Evolutionary conservation across 495 filamentous ascomycete species (phyloP), one percentile per base, ranked within the genome.

Genomic region (Podospora didyma): DNA sequence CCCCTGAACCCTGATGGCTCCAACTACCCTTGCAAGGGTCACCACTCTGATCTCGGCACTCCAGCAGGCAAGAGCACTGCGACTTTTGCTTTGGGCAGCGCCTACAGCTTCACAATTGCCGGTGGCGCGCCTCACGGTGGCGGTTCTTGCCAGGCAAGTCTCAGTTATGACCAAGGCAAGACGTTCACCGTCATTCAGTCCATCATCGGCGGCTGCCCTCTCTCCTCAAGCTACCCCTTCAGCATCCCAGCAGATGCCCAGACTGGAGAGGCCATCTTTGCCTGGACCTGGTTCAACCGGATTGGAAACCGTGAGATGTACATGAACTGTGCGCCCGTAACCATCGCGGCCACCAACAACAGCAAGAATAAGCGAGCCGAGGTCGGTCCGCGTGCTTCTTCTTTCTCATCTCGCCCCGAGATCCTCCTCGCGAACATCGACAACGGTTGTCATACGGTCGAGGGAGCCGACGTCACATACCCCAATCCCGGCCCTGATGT

Each of bases 401-500:
- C 76, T 11, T 83, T 86, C 60, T 68, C 67, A 20, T 46, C 65
- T 26, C 79, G 84, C 16, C 86, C 86, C 7, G 51, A 75, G 42
- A 67, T 88, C 50, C 85, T 85, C 63, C 61, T 81, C 42, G 85
- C 84, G 39, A 86, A 88, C 65, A 53, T 87, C 28, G 73, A 65
- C 53, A 75, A 74, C 65, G 65, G 74, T 54, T 87, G 78, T 65
- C 66, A 54, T n/a, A 88, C 85, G 34, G 58, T 62, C 44, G 81
- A 86, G 55, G 68, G 64, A 2, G 45, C 65, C 49, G 82, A 89
- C 46, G 78, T 86, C 28, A 69, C 79, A 12, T 94, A 84, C 70
- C 88, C 88, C n/a, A 70, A 90, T 58, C 87, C 89, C 7, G 90
- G 90, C 49, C 73, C 76, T 7, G 79, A 86, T 52, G 78, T 92